Evolutionary conservation across 306 rosid species (phyloP), one percentile per base, ranked within the genome.

Genomic region (Senna tora): DNA sequence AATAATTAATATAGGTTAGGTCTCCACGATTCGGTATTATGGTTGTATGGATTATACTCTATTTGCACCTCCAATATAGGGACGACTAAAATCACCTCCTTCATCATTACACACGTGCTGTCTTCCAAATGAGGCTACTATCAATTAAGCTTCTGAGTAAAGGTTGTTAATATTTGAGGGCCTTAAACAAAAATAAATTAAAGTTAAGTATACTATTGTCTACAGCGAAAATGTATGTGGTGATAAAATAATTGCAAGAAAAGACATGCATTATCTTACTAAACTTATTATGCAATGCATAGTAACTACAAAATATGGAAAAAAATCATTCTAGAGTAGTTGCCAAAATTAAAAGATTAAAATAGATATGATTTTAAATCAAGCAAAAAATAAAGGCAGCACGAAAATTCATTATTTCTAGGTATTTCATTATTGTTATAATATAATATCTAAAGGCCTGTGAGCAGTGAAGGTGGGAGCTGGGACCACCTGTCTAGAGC

Each of bases 21-120:
- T 63, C 33, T 41, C 45, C 19, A 65, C 50, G 63, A 80, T 80
- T 75, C 3, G 49, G 78, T 71, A 57, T 51, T 71, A 75, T 76
- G 66, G 51, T 25, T 39, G 33, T 39, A 69, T 36, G 41, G 74
- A 65, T 56, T 20, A 7, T 38, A 9, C 15, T 19, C 38, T 30
- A 57, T 57, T 79, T 79, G 58, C 70, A 75, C 71, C 78, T 65
- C 77, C 69, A 75, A 58, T 67, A 25, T 25, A 25, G n/a, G n/a
- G n/a, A n/a, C n/a, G 39, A 72, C 69, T 75, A 67, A 71, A 58
- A 74, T 46, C 36, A 46, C 59, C 28, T 16, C 33, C 14, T 51
- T 38, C 75, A 76, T 81, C 81, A 81, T 76, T 51, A 71, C 81
- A 66, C 81, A 81, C 84, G 84, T 71, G 81, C 81, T 81, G 78